Evolutionary conservation across 192 early-diverging fungal genomes (phyloP), one percentile per base, ranked within the genome.

Genomic region (Linnemannia exigua): DNA sequence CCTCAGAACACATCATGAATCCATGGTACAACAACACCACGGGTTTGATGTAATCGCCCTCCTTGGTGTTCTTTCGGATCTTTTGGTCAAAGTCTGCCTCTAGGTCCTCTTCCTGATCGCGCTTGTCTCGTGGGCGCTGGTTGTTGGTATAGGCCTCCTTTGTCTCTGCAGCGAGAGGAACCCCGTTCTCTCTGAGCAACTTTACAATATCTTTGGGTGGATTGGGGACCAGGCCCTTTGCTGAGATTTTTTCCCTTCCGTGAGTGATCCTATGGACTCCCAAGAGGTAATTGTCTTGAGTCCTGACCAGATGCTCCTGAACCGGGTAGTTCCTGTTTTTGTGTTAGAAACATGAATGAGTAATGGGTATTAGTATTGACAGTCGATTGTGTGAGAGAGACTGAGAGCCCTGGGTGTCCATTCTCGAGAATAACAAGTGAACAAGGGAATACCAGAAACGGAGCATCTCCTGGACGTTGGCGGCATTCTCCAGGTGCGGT

Each of bases 21-120:
- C 96, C 98, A 85, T 99, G 98, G 92, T 97, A 98, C 12, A 99
- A 90, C 38, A 99, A 85, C 19, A 99, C 97, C 1, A 97, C 96
- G 0, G 97, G 98, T n/a, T 90, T 94, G 48, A 73, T 81, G 15
- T 77, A 72, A 14, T 90, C 82, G n/a, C 54, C 76, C 35, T 66
- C 33, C 63, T 75, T 88, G 28, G 89, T 46, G 11, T 74, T 9
- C 66, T 79, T 69, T 35, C 54, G 28, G 16, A 47, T 38, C n/a
- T 67, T 51, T 19, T 38, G 22, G 46, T 72, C 67, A 19, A 76
- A 74, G 69, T 80, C 84, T 51, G 68, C 73, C 77, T 86, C 89
- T 52, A 74, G 77, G 76, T 77, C 70, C 72, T 69, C 87, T 75
- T 74, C 80, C 48, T 79, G 81, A 5, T 85, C 73, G 0, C 66